Percentiles rank a stretch among this genome's conserved stretches.
Evolutionary conservation across 2,329 filamentous ascomycete genomes (phyloP).

Genomic region (Exophiala calicioides): DNA sequence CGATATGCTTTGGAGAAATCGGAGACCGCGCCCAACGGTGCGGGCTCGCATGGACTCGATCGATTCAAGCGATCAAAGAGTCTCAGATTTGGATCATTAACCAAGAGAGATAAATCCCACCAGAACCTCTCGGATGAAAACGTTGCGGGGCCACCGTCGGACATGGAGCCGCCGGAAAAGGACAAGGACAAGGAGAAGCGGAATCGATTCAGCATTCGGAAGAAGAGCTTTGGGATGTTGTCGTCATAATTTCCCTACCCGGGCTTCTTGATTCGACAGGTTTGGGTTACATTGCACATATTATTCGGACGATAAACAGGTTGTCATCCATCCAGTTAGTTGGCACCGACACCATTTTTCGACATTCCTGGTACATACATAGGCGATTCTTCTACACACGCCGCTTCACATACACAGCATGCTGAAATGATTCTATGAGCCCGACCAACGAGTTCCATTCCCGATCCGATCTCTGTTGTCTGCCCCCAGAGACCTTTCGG

Average conservation of each 20-base stretch:
- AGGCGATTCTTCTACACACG: too few relatives aligned
- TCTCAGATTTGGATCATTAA: slow-evolving; percentile 28
- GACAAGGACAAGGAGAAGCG: slow-evolving; percentile 39
- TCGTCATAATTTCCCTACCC: slow-evolving; percentile 20
- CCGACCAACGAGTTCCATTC: too few relatives aligned
- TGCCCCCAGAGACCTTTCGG: too few relatives aligned
- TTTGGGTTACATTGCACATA: slow-evolving; percentile 12
- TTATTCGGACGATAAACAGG: not conserved
- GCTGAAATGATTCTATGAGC: too few relatives aligned
- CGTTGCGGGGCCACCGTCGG: slow-evolving; percentile 7
- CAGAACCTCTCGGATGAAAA: slow-evolving; percentile 20
- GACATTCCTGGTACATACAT: slow-evolving; percentile 4
- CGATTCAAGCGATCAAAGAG: slow-evolving; percentile 65
- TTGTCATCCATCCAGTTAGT: slow-evolving; percentile 5
- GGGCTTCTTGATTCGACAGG: not conserved
- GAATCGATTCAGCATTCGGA: slow-evolving; percentile 47
- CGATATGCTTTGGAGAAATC: slow-evolving; percentile 32
- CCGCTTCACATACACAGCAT: too few relatives aligned
- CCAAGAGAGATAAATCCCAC: slow-evolving; percentile 27
- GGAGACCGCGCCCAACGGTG: slow-evolving; percentile 15
- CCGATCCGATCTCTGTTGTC: too few relatives aligned
- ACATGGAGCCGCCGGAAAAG: slow-evolving; percentile 14
- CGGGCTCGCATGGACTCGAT: slow-evolving; percentile 51
- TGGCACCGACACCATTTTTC: slow-evolving; percentile 4
- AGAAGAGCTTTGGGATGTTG: slow-evolving; percentile 46